A percentile compares a stretch with the other conserved stretches of the same genome.
Conservation (phyloP, 1,139 yeast species). For the Scheffersomyces insectosa region DNA sequence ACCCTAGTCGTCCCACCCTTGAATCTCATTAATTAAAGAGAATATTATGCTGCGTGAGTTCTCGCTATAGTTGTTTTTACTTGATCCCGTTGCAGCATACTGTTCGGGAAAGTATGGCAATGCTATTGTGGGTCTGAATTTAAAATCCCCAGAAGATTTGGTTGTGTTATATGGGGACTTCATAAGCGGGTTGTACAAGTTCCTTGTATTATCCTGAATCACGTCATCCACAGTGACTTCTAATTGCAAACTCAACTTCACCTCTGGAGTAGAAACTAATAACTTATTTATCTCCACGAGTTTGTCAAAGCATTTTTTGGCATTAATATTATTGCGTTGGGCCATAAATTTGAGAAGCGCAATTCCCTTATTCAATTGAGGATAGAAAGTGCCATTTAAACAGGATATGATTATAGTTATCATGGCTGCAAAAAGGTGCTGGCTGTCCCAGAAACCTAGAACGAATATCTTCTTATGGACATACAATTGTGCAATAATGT, state of each 20-base stretch:
- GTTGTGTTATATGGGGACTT: slow-evolving; percentile 2
- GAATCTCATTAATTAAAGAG: slow-evolving; percentile 24
- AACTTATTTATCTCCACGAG: slow-evolving; percentile 9
- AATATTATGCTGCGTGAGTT: background rate
- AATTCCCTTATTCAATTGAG: slow-evolving; percentile 34
- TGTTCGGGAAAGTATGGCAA: slow-evolving; percentile 5
- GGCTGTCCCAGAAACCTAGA: slow-evolving; percentile 56
- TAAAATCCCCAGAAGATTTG: background rate
- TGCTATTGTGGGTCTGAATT: background rate
- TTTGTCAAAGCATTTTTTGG: slow-evolving; percentile 16
- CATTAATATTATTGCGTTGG: slow-evolving; percentile 43
- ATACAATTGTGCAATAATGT: slow-evolving; percentile 37
- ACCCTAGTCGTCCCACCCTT: slow-evolving; percentile 24
- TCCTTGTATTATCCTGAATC: slow-evolving; percentile 1
- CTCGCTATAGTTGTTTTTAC: background rate
- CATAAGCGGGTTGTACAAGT: slow-evolving; percentile 6
- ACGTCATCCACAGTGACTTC: slow-evolving; percentile 5
- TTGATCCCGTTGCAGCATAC: slow-evolving; percentile 3
- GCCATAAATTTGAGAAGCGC: slow-evolving; percentile 42
- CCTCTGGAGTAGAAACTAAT: slow-evolving; percentile 4
- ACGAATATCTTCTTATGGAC: slow-evolving; percentile 37
- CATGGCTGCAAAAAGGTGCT: slow-evolving; percentile 48
- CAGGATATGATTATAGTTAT: slow-evolving; percentile 41
- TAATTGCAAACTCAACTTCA: slow-evolving; percentile 7
- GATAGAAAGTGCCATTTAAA: slow-evolving; percentile 28